A percentile compares a stretch with the other conserved stretches of the same genome.
phyloP scores from a whole-genome alignment of 108 stramenopile genomes.

The Thalassiosira profunda region DNA sequence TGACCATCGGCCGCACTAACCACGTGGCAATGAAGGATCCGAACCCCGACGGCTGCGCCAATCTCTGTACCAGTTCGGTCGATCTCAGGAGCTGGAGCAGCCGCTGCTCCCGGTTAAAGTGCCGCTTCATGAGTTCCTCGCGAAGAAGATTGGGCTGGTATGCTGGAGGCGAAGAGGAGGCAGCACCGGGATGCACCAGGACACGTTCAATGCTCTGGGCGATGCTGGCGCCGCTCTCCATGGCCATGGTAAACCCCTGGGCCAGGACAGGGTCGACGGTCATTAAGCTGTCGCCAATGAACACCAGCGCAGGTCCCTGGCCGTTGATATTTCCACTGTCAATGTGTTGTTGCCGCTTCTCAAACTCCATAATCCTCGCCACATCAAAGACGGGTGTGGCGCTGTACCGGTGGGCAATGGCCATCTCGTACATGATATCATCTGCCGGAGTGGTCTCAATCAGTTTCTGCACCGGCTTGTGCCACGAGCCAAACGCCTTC shows the following conservation, averaged over 20 bases:
- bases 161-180: background rate
- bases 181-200: slow-evolving; percentile 12
- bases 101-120: slow-evolving; percentile 55
- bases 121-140: slow-evolving; percentile 50
- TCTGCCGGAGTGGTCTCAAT: slow-evolving; percentile 84
- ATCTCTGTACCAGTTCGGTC: slow-evolving; percentile 80
- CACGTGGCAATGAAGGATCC: slow-evolving; percentile 54
- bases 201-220: slow-evolving; percentile 44
- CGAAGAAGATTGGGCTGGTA: slow-evolving; percentile 66
- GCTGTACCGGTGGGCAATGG: slow-evolving; percentile 74
- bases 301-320: slow-evolving; percentile 68
- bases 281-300: slow-evolving; percentile 88
- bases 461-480: slow-evolving; percentile 75
- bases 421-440: slow-evolving; percentile 80
- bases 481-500: slow-evolving; percentile 82
- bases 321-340: slow-evolving; percentile 27
- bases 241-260: slow-evolving; percentile 87
- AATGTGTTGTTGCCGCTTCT: background rate
- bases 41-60: slow-evolving; percentile 75
- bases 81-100: slow-evolving; percentile 76
- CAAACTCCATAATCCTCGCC: slow-evolving; percentile 51
- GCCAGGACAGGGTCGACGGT: slow-evolving; percentile 91
- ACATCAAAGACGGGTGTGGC: slow-evolving; percentile 76
- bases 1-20: slow-evolving; percentile 75
- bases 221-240: slow-evolving; percentile 82